Conservation (phyloP, 129 eudicot species). For the Artemisia argyi region DNA sequence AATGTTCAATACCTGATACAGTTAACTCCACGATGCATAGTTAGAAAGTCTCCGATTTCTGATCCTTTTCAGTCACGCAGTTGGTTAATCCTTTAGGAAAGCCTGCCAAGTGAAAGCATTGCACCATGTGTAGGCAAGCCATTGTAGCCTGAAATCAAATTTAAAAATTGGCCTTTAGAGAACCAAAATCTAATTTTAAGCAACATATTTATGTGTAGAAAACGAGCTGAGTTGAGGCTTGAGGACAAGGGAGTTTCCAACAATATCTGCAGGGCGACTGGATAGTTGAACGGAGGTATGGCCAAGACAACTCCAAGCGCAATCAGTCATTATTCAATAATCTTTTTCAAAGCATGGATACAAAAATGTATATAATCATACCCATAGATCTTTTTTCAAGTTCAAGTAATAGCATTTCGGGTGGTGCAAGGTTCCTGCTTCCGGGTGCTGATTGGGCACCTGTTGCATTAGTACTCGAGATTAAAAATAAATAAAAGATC, state of each 20-base stretch:
- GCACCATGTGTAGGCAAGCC: constrained; percentile 65
- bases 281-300: constrained; percentile 64
- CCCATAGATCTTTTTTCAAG: neutral
- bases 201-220: neutral
- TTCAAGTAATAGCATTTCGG: no score
- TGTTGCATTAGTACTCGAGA: no score
- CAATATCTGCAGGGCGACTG: constrained; percentile 57
- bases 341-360: neutral
- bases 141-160: constrained; percentile 45
- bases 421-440: no score
- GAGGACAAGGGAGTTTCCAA: constrained; percentile 56
- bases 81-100: constrained; percentile 58
- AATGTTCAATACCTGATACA: constrained; percentile 45
- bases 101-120: constrained; percentile 62
- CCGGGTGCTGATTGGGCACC: no score
- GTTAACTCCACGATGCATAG: constrained; percentile 66
- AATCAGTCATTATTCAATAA: constrained; percentile 33
- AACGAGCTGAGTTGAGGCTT: constrained; percentile 60
- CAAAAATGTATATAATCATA: constrained; percentile 7
- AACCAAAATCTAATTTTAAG: neutral
- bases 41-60: constrained; percentile 57
- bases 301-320: constrained; percentile 62
- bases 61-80: constrained; percentile 59
- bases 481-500: no score
- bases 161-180: neutral